These are phyloP conservation scores for Papilionanthe hybrid DNA, from an alignment of 116 monocot species.

Conservation along the genomic window DNA sequence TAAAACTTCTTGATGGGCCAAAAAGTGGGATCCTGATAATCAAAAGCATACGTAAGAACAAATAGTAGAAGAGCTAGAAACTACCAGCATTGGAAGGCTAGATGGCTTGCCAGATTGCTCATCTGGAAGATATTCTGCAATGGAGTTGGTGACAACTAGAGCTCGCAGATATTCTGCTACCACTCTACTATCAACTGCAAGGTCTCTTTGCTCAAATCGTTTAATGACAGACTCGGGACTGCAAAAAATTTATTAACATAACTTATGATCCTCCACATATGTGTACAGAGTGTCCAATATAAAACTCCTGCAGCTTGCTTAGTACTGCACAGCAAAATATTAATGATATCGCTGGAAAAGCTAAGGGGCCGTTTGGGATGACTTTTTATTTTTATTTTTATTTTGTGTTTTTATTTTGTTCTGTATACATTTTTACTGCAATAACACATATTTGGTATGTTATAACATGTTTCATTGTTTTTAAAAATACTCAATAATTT, in stretches of 20 bases:
- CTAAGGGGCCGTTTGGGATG: too few species aligned
- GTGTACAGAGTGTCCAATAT: neutral
- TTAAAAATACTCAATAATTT: too few species aligned
- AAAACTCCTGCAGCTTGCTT: neutral
- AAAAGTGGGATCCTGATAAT: neutral
- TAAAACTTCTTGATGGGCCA: neutral
- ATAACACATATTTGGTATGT: too few species aligned
- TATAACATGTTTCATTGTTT: too few species aligned
- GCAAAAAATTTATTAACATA: constrained; percentile 21
- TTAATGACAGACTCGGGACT: constrained; percentile 84
- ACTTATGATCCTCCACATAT: neutral
- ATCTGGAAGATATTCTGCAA: constrained; percentile 84
- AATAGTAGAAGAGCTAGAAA: constrained; percentile 10
- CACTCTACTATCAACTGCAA: constrained; percentile 81
- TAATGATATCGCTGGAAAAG: neutral
- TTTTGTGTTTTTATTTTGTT: too few species aligned
- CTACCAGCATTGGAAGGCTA: constrained; percentile 83
- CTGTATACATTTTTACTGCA: too few species aligned
- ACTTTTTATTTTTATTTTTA: too few species aligned
- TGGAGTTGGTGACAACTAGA: constrained; percentile 76
- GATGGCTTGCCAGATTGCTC: constrained; percentile 72
- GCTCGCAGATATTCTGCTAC: constrained; percentile 95
- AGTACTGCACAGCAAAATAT: neutral
- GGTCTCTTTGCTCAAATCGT: constrained; percentile 85
- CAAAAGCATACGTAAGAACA: neutral